Evolutionary conservation across 345 rosid species (phyloP).

Genomic region (Eucalyptus erythrocorys): DNA sequence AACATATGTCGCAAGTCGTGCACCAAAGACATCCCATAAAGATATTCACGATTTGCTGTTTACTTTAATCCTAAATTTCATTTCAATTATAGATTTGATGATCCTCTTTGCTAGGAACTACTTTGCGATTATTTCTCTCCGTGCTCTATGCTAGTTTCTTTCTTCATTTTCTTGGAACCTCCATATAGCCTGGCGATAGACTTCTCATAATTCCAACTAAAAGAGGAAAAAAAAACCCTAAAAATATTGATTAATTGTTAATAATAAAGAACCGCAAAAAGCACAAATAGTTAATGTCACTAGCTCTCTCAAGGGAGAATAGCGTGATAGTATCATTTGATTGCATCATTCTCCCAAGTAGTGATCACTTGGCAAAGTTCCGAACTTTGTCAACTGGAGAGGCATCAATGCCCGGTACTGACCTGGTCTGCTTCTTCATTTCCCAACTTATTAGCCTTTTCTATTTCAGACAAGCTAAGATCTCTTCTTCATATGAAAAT

Average conservation of each 20-base stretch:
- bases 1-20: not conserved
- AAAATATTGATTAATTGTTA: not conserved
- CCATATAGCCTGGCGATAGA: not conserved
- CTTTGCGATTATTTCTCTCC: not conserved
- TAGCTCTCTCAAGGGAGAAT: not conserved
- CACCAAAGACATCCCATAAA: accelerated
- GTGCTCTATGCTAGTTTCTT: not conserved
- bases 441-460: not conserved
- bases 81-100: not conserved
- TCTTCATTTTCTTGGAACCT: not conserved
- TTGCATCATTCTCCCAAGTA: not conserved
- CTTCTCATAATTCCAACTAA: not conserved
- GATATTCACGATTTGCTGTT: accelerated
- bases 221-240: not conserved
- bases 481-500: not conserved
- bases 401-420: not conserved
- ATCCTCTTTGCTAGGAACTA: not conserved
- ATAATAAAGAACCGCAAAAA: not conserved
- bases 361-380: not conserved
- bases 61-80: not conserved
- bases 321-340: not conserved
- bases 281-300: not conserved
- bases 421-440: not conserved
- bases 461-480: not conserved
- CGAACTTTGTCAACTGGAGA: not conserved